Evolutionary conservation across 495 filamentous ascomycete genomes (phyloP), one percentile per base, ranked within the genome.

Genomic region (Parathielavia appendiculata): DNA sequence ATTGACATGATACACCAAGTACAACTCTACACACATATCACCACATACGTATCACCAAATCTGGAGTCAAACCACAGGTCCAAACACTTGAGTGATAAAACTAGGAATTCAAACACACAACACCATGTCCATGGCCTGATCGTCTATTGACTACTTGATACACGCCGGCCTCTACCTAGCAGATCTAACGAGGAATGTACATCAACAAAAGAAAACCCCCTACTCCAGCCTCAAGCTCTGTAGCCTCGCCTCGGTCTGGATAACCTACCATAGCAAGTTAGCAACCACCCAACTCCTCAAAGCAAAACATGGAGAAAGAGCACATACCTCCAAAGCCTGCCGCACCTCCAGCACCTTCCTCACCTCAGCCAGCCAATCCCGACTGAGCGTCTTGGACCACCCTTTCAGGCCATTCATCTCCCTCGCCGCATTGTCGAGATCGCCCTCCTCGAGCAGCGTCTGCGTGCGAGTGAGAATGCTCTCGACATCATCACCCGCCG

Each of bases 391-490:
- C 77, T 91, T 95, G 22, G 92, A 91, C 93, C 95, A 97, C 22
- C 93, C 93, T 55, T 82, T 78, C 51, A 98, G 77, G 19, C 81
- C 81, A 69, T 96, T 97, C 89, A 97, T 92, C 79, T 98, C 93
- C 61, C 95, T 80, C 9, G 92, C 91, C 40, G 93, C 93, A 49
- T 79, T 86, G 67, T 98, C 95, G 35, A 98, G 73, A 64, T 95
- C 82, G 32, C 93, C 95, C 73, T 97, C 88, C 75, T 97, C 91
- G 13, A 98, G 78, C 62, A 87, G 80, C 5, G 82, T 91, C 74
- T 97, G 91, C 3, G 93, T 90, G 56, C 93, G 79, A 3, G 88
- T 86, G 13, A 98, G 81, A 60, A 96, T 84, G 68, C 90, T 95
- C 79, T 97, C 93, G 20, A 97, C 92, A 68, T 98, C 93, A 63